A percentile compares a stretch with the other conserved stretches of the same genome.
Conservation (phyloP, 2,329 filamentous ascomycete genomes). For the Aspergillus sp. region DNA sequence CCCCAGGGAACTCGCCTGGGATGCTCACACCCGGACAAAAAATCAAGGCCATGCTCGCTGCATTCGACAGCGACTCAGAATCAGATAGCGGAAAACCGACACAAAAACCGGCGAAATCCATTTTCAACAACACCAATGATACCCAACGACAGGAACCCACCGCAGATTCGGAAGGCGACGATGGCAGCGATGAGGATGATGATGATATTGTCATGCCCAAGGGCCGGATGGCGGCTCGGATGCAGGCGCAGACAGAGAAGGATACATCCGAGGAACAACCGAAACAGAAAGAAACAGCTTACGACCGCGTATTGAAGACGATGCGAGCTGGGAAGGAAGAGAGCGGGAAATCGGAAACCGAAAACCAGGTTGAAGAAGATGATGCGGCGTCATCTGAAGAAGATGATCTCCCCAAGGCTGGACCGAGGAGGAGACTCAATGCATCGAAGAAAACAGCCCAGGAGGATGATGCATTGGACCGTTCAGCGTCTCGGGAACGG, state of each 20-base stretch:
- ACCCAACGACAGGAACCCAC: background rate
- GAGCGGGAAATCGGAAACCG: conserved; percentile 6
- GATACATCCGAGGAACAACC: background rate
- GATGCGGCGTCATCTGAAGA: conserved; percentile 13
- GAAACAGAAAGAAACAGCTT: conserved; percentile 30
- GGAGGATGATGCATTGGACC: conserved; percentile 22
- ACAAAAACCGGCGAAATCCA: conserved; percentile 1
- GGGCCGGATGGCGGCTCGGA: conserved; percentile 61
- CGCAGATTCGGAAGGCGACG: conserved; percentile 13
- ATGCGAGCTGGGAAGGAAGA: conserved; percentile 14
- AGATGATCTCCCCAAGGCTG: conserved; percentile 26
- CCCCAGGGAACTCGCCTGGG: conserved; percentile 23
- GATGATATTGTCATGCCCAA: conserved; percentile 53
- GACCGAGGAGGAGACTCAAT: conserved; percentile 23
- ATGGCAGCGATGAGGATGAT: conserved; percentile 33
- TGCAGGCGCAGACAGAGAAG: conserved; percentile 43
- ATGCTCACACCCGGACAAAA: conserved; percentile 43
- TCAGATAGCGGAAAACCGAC: conserved; percentile 33
- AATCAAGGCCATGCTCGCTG: conserved; percentile 46
- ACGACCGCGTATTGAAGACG: conserved; percentile 33
- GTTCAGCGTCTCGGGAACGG: conserved; percentile 19
- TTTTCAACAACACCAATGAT: conserved; percentile 1
- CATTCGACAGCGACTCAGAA: conserved; percentile 44
- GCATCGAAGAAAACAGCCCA: conserved; percentile 22
- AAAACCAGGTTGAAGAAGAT: conserved; percentile 8